Base-by-base conservation (phyloP, 2,329 filamentous ascomycete species). In the Kalmusia sp. region DNA sequence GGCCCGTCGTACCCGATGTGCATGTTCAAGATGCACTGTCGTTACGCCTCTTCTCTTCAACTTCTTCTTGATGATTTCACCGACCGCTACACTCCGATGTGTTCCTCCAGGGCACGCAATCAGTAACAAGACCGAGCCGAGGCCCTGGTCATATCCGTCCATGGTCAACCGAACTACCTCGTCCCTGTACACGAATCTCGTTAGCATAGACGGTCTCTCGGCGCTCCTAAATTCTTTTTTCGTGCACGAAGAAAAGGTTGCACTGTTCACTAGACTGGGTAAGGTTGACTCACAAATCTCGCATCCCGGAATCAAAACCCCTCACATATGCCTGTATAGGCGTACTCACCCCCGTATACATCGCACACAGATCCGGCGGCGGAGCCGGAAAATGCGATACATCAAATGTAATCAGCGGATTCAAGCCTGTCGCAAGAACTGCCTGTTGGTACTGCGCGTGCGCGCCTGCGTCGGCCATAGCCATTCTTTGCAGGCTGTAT, bases 1-100 rank as follows among this genome's bases (percentile, higher is more conserved):
- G 24, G 30, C 27, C 27, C 59, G 56, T 52, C 49, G 59, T 3
- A 65, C 34, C 19, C 65, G 62, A 68, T 68, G 66, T 17, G 63
- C 55, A 66, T 71, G 68, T n/a, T 58, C 54, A 19, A 64, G 59
- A 46, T 67, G 55, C 45, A 69, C 21, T 59, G 53, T 3, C 38
- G 45, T 34, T 12, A 56, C 37, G 3, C 44, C 48, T 39, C 49
- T 65, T 58, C 22, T 37, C 15, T 44, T 54, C 57, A 12, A 64
- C 56, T 22, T 58, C 57, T 54, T 54, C 40, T 47, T 58, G 48
- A 71, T 62, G 44, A 61, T 22, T 56, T 72, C 68, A 17, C 60
- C 68, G 35, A 67, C 54, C 11, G 68, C 60, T 17, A 72, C 69
- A 58, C 68, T 71, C 19, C 69, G 60, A 58, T 72, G 68, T 30